Conservation (phyloP, 2,329 filamentous ascomycete species). For the Exophiala dermatitidis region DNA sequence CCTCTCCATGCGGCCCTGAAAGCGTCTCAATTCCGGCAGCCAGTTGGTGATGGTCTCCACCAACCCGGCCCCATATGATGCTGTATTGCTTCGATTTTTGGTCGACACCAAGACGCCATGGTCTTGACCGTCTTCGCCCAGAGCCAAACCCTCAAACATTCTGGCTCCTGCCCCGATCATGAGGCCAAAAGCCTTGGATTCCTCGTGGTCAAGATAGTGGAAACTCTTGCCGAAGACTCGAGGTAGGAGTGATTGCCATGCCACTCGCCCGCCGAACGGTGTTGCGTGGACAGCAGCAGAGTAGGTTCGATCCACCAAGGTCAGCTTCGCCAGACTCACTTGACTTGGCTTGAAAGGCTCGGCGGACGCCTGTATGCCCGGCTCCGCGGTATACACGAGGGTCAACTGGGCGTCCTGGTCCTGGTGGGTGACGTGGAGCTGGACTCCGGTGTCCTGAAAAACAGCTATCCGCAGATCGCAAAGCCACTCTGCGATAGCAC, state of each 20-base stretch:
- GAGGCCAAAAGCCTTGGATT: slow-evolving; percentile 18
- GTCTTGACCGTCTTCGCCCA: slow-evolving; percentile 19
- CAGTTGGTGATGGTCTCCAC: slow-evolving; percentile 22
- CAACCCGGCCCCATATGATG: slow-evolving; percentile 18
- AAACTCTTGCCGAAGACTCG: slow-evolving; percentile 25
- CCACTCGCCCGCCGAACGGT: slow-evolving; percentile 21
- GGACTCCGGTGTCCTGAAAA: slow-evolving; percentile 9
- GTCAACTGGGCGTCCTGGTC: slow-evolving; percentile 16
- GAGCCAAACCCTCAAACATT: slow-evolving; percentile 21
- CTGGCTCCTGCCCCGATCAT: slow-evolving; percentile 23
- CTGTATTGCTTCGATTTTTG: slow-evolving; percentile 20
- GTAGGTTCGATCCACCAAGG: slow-evolving; percentile 12
- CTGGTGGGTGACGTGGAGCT: slow-evolving; percentile 14
- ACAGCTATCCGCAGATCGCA: slow-evolving; percentile 22
- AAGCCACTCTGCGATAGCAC: slow-evolving; percentile 22
- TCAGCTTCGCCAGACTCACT: slow-evolving; percentile 5
- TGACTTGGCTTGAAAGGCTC: slow-evolving; percentile 3
- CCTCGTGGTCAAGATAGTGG: slow-evolving; percentile 22
- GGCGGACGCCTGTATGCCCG: slow-evolving; percentile 13
- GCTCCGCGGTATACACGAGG: slow-evolving; percentile 15
- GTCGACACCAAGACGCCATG: slow-evolving; percentile 17
- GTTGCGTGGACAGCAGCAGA: slow-evolving; percentile 16
- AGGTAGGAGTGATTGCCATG: slow-evolving; percentile 23
- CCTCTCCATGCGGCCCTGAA: slow-evolving; percentile 24
- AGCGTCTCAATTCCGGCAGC: slow-evolving; percentile 20